Base-by-base conservation (phyloP, 2,329 filamentous ascomycete genomes). In the Fusarium sp. region DNA sequence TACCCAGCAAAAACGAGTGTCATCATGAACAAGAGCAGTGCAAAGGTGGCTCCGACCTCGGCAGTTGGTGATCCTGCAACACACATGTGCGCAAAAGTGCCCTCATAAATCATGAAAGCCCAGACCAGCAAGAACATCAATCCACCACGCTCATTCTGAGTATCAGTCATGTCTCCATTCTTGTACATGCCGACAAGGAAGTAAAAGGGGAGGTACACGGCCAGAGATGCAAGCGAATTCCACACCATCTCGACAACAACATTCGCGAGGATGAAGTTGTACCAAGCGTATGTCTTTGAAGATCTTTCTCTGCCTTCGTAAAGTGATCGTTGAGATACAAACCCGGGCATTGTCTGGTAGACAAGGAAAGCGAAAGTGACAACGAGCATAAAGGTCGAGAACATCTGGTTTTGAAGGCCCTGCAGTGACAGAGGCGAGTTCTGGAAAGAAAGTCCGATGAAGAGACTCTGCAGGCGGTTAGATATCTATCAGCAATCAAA, bases 251-350 rank as follows among this genome's bases (percentile, higher is more conserved):
- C 71, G 12, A 72, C 58, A 1, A 72, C n/a, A 10, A 72, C 46
- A 22, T 74, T 74, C 1, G 67, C 59, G 17, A 72, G 16, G 7
- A 74, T 22, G 20, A 72, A 72, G 33, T 65, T 65, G 20, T 66
- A 58, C 69, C 67, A 74, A 6, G 64, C 68, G 79, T 92, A 92
- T 0, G 89, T 86, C 78, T 91, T 90, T n/a, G 88, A 90, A 0
- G 91, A 90, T 4, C 91, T 86, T 80, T 93, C 92, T 38, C 90
- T 89, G 2, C 89, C 89, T 81, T 93, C 91, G 78, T 92, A 93
- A 1, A 93, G 83, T 6, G 88, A 84, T 46, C 91, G 87, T 76
- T 92, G 91, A 2, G 88, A 87, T 60, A 92, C 88, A 73, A 93
- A 93, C 69, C 90, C 89, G 1, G 91, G 91, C 90, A 92, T 92